Evolutionary conservation across 352 stramenopile species (phyloP).

Genomic region (Aphanomyces cochlioides): DNA sequence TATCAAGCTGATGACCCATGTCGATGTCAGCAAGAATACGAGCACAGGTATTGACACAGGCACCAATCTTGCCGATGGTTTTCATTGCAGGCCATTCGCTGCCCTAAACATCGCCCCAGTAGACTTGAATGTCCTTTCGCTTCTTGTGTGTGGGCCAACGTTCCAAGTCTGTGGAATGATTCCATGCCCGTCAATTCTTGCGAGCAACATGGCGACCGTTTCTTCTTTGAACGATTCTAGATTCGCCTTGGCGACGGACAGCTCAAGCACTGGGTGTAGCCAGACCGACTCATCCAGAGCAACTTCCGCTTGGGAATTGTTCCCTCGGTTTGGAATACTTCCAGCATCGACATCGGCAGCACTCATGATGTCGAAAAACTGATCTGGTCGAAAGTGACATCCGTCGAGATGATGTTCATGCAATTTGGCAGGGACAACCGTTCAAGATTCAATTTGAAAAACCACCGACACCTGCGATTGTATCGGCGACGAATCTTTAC

Average conservation of each 20-base stretch:
- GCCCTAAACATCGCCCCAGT: constrained; percentile 53
- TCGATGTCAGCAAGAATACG: constrained; percentile 48
- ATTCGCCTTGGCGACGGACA: background rate
- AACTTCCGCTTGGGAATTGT: no score
- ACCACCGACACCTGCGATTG: no score
- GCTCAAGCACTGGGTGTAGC: constrained; percentile 24
- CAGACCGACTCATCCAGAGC: constrained; percentile 11
- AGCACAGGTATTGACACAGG: constrained; percentile 51
- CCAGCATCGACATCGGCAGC: background rate
- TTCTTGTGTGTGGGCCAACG: constrained; percentile 55
- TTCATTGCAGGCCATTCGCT: constrained; percentile 74
- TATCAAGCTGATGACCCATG: constrained; percentile 72
- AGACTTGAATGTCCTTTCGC: constrained; percentile 53
- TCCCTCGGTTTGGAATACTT: no score
- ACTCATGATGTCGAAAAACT: background rate
- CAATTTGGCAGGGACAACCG: no score
- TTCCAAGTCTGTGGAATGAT: constrained; percentile 64
- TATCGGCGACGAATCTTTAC: no score
- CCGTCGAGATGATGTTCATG: no score
- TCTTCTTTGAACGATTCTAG: constrained; percentile 7
- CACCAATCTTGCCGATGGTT: constrained; percentile 54
- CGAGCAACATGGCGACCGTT: constrained; percentile 36
- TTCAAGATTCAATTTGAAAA: no score
- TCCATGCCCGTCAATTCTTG: constrained; percentile 54
- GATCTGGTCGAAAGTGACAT: no score